Evolutionary conservation across 2,329 filamentous ascomycete species (phyloP), one percentile per base, ranked within the genome.

Genomic region (Plenodomus lindquistii): DNA sequence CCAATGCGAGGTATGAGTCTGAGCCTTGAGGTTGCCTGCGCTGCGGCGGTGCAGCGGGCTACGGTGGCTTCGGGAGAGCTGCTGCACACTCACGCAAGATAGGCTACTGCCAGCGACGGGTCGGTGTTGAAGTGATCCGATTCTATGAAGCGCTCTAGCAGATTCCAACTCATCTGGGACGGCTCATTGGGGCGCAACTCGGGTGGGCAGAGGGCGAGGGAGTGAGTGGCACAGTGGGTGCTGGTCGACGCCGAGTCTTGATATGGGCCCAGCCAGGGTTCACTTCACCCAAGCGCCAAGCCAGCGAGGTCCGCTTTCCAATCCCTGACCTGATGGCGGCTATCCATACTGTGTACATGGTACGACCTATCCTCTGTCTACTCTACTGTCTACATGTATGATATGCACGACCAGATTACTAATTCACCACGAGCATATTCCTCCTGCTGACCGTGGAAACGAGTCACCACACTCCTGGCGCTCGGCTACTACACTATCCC

Each of bases 121-220:
- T 93, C 87, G 77, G 89, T 87, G 79, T 92, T 93, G 82, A 94
- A 94, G 80, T 94, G 88, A 81, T 94, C 89, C 79, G 88, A 91
- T 82, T 93, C 89, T 79, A 94, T 85, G 84, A 93, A 92, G 76
- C 89, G 85, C 81, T 90, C 88, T 73, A 94, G 83, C 79, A 94
- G 81, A 80, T 92, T 88, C 89, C 89, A 93, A 77, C 77, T 79
- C 77, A 80, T 80, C 67, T 65, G 68, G 67, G 63, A 65, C 69
- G 67, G 66, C 59, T 70, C 69, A 71, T 72, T 70, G 66, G 66
- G 65, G 62, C 62, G 60, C 46, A 36, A 48, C 34, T 57, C 41
- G 52, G 50, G 56, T 42, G 47, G 48, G 48, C 45, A 31, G 48
- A 44, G 52, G 42, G 42, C 46, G 39, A 45, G 41, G 42, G 21